A percentile compares a stretch with the other conserved stretches of the same genome.
phyloP scores from a whole-genome alignment of 106 monocot genomes.

The Narthecium ossifragum region DNA sequence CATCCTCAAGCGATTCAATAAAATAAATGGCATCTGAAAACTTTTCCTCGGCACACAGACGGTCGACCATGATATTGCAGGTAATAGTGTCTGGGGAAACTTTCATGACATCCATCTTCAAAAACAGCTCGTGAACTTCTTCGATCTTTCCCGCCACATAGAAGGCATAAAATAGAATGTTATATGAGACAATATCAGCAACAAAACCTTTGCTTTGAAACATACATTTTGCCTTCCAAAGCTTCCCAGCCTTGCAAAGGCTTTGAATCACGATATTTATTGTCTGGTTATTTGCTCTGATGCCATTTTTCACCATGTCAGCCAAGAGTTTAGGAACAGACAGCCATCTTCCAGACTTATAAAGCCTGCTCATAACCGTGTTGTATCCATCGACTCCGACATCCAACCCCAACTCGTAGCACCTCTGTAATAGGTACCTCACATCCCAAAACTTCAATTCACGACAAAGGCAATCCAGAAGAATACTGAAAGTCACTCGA shows the following conservation, averaged over 20 bases:
- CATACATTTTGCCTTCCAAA: constrained; percentile 3
- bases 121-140: constrained; percentile 8
- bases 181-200: constrained; percentile 11
- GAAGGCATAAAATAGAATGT: constrained; percentile 8
- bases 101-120: constrained; percentile 3
- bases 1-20: constrained; percentile 19
- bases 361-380: constrained; percentile 15
- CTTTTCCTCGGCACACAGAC: constrained; percentile 8
- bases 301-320: constrained; percentile 11
- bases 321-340: constrained; percentile 4
- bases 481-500: constrained; percentile 11
- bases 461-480: constrained; percentile 14
- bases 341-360: neutral
- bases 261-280: constrained; percentile 14
- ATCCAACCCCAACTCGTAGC: constrained; percentile 2
- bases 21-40: constrained; percentile 28
- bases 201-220: neutral
- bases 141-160: neutral
- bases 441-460: neutral
- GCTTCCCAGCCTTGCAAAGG: constrained; percentile 14
- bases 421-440: neutral
- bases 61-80: constrained; percentile 7
- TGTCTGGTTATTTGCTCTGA: constrained; percentile 2
- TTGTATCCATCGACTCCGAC: constrained; percentile 7
- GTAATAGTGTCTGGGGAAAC: constrained; percentile 5